These are phyloP conservation scores for Arthrocladium fulminans DNA, from an alignment of 2,329 filamentous ascomycete species.

Conservation along the genomic window DNA sequence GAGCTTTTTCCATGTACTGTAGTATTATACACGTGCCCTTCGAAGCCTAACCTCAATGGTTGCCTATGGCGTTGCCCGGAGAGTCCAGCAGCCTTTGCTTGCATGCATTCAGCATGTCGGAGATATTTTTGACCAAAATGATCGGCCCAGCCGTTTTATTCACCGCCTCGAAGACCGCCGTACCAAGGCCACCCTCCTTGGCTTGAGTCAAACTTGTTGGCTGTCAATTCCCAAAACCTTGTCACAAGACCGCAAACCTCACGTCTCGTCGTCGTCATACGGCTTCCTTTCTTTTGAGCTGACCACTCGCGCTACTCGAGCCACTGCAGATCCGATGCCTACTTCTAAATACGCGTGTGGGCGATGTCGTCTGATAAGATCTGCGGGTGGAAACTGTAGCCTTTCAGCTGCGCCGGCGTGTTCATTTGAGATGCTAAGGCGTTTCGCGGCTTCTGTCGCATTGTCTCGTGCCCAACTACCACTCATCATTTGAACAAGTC, in stretches of 20 bases:
- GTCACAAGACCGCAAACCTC: slow-evolving; percentile 6
- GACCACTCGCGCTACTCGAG: background rate
- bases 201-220: too few relatives aligned
- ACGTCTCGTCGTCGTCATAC: background rate
- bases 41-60: too few relatives aligned
- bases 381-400: background rate
- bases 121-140: too few relatives aligned
- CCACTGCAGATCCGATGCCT: background rate
- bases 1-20: too few relatives aligned
- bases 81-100: too few relatives aligned
- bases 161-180: too few relatives aligned
- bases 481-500: background rate
- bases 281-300: background rate
- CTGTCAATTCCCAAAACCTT: background rate
- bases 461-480: background rate
- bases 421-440: background rate
- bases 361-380: background rate
- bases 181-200: too few relatives aligned
- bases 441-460: background rate
- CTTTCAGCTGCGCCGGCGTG: background rate
- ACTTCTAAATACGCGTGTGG: background rate
- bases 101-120: too few relatives aligned
- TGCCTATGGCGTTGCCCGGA: too few relatives aligned
- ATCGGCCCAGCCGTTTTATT: too few relatives aligned
- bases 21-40: too few relatives aligned